Percentiles rank a stretch among this genome's conserved stretches.
Evolutionary conservation across 1,139 yeast genomes (phyloP).

Genomic region (Suhomyces choctaworum): DNA sequence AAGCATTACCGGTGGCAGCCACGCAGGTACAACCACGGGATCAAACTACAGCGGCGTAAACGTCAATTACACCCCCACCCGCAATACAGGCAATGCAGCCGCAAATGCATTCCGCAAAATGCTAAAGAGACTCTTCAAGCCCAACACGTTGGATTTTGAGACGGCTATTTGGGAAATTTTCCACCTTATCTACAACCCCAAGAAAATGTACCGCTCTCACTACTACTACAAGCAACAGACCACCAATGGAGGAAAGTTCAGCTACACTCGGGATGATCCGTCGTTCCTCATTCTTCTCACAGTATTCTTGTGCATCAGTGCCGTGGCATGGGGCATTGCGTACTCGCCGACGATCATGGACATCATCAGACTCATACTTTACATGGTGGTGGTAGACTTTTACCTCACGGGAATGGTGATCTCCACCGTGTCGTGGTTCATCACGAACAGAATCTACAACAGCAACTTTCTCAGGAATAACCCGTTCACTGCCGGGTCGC

Average conservation of each 20-base stretch:
- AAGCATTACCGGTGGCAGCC: slow-evolving; percentile 5
- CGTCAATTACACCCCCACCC: neutral
- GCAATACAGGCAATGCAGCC: slow-evolving; percentile 3
- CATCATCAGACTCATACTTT: slow-evolving; percentile 62
- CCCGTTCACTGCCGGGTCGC: slow-evolving; percentile 2
- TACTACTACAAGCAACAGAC: slow-evolving; percentile 62
- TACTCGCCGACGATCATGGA: slow-evolving; percentile 65
- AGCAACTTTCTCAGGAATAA: slow-evolving; percentile 4
- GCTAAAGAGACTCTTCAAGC: slow-evolving; percentile 55
- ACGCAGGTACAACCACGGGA: slow-evolving; percentile 4
- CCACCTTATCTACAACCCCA: slow-evolving; percentile 70
- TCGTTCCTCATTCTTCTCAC: slow-evolving; percentile 76
- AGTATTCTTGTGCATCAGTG: slow-evolving; percentile 64
- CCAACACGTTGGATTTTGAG: slow-evolving; percentile 85
- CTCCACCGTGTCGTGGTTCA: slow-evolving; percentile 71
- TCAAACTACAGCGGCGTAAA: neutral
- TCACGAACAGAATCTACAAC: slow-evolving; percentile 61
- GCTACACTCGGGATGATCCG: slow-evolving; percentile 90
- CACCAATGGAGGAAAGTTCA: slow-evolving; percentile 27
- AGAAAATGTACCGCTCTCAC: slow-evolving; percentile 77
- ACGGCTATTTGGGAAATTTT: slow-evolving; percentile 91
- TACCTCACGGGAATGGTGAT: slow-evolving; percentile 67
- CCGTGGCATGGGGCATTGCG: slow-evolving; percentile 88
- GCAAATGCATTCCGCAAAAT: slow-evolving; percentile 17
- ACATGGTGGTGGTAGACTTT: slow-evolving; percentile 86